phyloP scores from a whole-genome alignment of 371 early-diverging fungal genomes.

The Saksenaea oblongispora region DNA sequence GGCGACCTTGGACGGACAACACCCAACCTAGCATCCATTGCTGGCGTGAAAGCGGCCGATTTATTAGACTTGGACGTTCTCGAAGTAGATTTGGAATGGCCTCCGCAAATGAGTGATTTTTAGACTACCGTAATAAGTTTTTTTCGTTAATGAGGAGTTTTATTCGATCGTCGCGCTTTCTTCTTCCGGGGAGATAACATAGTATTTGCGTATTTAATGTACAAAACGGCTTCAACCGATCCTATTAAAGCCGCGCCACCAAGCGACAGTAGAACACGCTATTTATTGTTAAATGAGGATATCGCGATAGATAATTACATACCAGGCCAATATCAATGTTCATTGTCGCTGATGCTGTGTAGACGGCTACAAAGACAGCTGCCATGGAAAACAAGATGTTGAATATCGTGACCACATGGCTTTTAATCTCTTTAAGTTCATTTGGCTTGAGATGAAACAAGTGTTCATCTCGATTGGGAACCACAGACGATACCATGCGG shows the following conservation, averaged over 20 bases:
- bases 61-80: slow-evolving; percentile 88
- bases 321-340: slow-evolving; percentile 62
- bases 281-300: not conserved
- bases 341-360: slow-evolving; percentile 53
- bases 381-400: slow-evolving; percentile 66
- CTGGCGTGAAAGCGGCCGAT: slow-evolving; percentile 68
- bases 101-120: slow-evolving; percentile 28
- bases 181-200: slow-evolving; percentile 24
- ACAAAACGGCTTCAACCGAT: slow-evolving; percentile 54
- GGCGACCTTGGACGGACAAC: slow-evolving; percentile 92
- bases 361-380: slow-evolving; percentile 65
- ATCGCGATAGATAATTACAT: slow-evolving; percentile 10
- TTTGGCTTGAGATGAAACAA: slow-evolving; percentile 32
- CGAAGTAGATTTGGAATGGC: slow-evolving; percentile 79
- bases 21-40: slow-evolving; percentile 78
- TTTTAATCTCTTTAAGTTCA: slow-evolving; percentile 52
- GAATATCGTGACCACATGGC: slow-evolving; percentile 57
- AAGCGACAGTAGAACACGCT: slow-evolving; percentile 59
- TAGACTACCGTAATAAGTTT: not conserved
- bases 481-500: slow-evolving; percentile 34
- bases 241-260: slow-evolving; percentile 56
- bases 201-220: slow-evolving; percentile 34
- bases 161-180: slow-evolving; percentile 1
- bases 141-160: not conserved
- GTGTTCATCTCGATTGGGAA: slow-evolving; percentile 33